These are phyloP conservation scores for Cytospora chrysosperma DNA, from an alignment of 2,329 filamentous ascomycete genomes.

Conservation along the genomic window DNA sequence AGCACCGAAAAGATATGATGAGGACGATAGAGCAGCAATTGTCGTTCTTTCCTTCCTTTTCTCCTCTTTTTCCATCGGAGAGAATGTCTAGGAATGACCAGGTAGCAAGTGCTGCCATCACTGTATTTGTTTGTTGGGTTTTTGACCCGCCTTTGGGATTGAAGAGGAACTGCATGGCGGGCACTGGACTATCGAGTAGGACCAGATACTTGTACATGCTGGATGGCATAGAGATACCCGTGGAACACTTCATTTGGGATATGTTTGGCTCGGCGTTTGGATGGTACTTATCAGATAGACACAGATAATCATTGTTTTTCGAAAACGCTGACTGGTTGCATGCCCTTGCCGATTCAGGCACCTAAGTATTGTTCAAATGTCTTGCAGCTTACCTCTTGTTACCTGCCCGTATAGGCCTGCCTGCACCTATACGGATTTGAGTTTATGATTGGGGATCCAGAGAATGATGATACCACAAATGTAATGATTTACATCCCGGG, in stretches of 20 bases:
- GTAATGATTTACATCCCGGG: too few species aligned
- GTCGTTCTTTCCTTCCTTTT: too few species aligned
- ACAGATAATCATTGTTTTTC: neutral
- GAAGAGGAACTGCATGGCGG: neutral
- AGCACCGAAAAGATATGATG: neutral
- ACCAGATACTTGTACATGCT: neutral
- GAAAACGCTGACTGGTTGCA: neutral
- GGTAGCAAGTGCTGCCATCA: neutral
- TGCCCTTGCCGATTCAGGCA: neutral
- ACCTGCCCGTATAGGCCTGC: too few species aligned
- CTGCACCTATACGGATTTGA: too few species aligned
- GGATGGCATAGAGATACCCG: neutral
- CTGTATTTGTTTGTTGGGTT: too few species aligned
- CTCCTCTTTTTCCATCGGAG: too few species aligned
- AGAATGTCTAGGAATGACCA: neutral
- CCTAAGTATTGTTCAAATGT: neutral
- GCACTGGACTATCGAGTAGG: neutral
- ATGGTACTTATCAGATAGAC: neutral
- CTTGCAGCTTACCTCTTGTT: too few species aligned
- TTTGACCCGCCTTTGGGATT: neutral
- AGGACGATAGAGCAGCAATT: neutral
- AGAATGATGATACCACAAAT: too few species aligned
- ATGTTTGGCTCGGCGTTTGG: neutral
- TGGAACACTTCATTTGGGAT: neutral
- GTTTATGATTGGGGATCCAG: too few species aligned